Percentiles rank a stretch among this genome's conserved stretches.
phyloP scores from a whole-genome alignment of 495 filamentous ascomycete species.

The Lophiostoma macrostomum region DNA sequence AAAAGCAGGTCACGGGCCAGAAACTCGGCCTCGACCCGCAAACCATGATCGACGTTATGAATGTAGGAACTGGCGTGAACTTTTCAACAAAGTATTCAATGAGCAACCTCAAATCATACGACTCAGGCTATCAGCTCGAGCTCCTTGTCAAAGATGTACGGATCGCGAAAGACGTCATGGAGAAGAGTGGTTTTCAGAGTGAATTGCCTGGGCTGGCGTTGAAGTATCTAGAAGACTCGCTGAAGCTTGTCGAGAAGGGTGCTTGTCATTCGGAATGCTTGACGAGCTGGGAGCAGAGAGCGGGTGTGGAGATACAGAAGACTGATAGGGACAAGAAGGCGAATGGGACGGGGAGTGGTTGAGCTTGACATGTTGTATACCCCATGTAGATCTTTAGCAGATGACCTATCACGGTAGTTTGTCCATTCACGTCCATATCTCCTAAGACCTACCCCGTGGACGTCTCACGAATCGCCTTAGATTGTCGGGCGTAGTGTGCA shows the following conservation, averaged over 20 bases:
- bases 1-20: slow-evolving; percentile 26
- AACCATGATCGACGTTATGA: slow-evolving; percentile 38
- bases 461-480: too few species aligned
- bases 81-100: slow-evolving; percentile 37
- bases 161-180: slow-evolving; percentile 37
- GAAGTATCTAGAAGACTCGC: slow-evolving; percentile 25
- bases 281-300: slow-evolving; percentile 36
- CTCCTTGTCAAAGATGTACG: slow-evolving; percentile 37
- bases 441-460: too few species aligned
- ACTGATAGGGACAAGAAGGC: slow-evolving; percentile 15
- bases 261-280: slow-evolving; percentile 36
- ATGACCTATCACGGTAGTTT: too few species aligned
- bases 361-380: too few species aligned
- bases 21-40: slow-evolving; percentile 39
- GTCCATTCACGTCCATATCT: too few species aligned
- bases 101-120: slow-evolving; percentile 28
- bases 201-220: slow-evolving; percentile 29
- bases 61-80: slow-evolving; percentile 36
- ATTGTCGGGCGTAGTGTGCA: too few species aligned
- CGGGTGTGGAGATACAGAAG: slow-evolving; percentile 33
- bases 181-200: slow-evolving; percentile 28
- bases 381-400: too few species aligned
- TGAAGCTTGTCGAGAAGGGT: slow-evolving; percentile 29
- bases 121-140: slow-evolving; percentile 33
- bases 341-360: slow-evolving; percentile 2